phyloP scores from a whole-genome alignment of 73 alveolate genomes.

The Stentor coeruleus region DNA sequence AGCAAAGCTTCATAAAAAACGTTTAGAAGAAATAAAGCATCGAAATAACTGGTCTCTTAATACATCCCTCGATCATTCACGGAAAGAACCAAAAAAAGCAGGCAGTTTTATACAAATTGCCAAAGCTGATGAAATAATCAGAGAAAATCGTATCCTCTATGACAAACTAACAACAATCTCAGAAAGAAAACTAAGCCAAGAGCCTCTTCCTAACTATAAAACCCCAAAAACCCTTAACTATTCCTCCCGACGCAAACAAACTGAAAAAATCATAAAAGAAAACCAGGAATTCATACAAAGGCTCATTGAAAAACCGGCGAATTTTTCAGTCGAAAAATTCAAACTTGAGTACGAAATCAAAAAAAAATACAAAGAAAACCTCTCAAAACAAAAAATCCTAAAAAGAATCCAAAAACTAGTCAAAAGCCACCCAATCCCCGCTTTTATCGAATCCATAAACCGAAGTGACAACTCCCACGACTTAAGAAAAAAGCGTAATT shows the following conservation, averaged over 20 bases:
- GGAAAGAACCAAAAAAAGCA: not conserved
- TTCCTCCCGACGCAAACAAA: not conserved
- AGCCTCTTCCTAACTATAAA: no score
- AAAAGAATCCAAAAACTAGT: not conserved
- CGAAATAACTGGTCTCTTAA: not conserved
- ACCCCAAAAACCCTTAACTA: not conserved
- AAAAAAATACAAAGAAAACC: not conserved
- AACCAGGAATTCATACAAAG: not conserved
- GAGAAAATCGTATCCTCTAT: not conserved
- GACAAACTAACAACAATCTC: not conserved
- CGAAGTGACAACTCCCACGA: no score
- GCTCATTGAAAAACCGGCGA: not conserved
- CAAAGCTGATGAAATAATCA: not conserved
- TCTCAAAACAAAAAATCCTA: not conserved
- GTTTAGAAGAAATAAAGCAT: no score
- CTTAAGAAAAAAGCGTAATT: no score
- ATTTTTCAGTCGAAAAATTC: not conserved
- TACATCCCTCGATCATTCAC: not conserved
- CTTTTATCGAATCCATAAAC: no score
- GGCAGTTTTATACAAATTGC: not conserved
- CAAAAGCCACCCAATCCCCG: not conserved
- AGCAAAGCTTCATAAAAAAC: not conserved
- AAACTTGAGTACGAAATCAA: not conserved
- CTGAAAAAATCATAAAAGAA: slow-evolving; percentile 9
- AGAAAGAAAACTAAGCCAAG: not conserved